Base-by-base conservation (phyloP, 164 flowering plant species). In the Tetrastigma voinierianum region DNA sequence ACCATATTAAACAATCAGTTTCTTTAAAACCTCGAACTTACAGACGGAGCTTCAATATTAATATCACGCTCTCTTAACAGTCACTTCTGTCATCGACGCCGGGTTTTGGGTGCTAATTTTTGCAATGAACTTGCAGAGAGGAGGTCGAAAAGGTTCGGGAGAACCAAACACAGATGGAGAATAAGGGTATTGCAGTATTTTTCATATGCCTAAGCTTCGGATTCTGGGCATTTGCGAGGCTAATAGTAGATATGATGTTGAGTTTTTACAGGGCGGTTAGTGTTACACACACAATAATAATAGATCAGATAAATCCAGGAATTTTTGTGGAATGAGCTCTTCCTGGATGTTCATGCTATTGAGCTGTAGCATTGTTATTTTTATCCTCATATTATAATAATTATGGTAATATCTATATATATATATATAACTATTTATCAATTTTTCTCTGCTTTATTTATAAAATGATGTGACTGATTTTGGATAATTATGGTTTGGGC, bases 101-200 rank as follows among this genome's bases (percentile, higher is more conserved):
- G 32, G 23, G 40, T 51, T 48, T 59, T 11, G 24, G 13, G 47
- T 10, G 17, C 17, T 51, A 19, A 25, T 9, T 32, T 13, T 10
- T 47, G 61, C 16, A 23, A n/a, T 51, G 17, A 40, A 17, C 59
- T 70, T 77, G 86, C 96, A 94, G 98, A 78, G 81, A 63, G 53
- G 87, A 85, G 73, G 83, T 94, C 13, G 82, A 83, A 64, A 77
- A 66, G 68, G 86, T 88, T n/a, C 53, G 14, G 61, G 75, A 69
- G 57, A 78, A 81, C 67, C 97, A 87, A 55, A 52, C 46, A n/a
- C 74, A 77, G 52, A 72, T 90, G 87, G 96, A 88, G 78, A 86
- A 84, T 49, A 91, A 87, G 81, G 87, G 90, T 54, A 59, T 85
- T 24, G 75, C 67, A 1, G 76, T 89, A 10, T 82, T 94, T 72